phyloP scores from a whole-genome alignment of 2,329 filamentous ascomycete species.

The Neonectria punicea region DNA sequence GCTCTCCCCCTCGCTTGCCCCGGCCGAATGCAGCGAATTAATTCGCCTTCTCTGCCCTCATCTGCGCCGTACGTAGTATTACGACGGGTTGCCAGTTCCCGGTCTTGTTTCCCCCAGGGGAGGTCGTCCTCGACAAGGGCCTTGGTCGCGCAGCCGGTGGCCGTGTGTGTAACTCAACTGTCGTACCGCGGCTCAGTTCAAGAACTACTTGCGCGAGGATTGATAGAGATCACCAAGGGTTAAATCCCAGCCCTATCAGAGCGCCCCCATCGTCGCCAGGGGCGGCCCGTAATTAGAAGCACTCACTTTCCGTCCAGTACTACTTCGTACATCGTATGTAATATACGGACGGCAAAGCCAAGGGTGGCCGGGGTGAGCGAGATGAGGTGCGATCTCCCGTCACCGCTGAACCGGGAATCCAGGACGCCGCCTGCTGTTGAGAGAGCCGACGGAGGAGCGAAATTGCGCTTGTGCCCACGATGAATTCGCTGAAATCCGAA shows the following conservation, averaged over 20 bases:
- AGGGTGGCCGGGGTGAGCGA: constrained; percentile 37
- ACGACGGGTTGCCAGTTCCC: constrained; percentile 25
- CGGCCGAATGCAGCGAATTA: constrained; percentile 38
- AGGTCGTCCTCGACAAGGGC: constrained; percentile 7
- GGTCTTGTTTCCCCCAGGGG: constrained; percentile 18
- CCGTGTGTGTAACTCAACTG: constrained; percentile 36
- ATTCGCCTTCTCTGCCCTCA: constrained; percentile 32
- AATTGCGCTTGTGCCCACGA: constrained; percentile 20
- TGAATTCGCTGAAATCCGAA: constrained; percentile 35
- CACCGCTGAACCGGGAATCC: background rate
- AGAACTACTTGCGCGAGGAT: background rate
- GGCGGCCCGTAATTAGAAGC: constrained; percentile 4
- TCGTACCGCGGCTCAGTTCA: constrained; percentile 34
- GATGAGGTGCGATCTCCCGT: constrained; percentile 30
- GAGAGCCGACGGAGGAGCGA: constrained; percentile 20
- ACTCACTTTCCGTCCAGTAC: background rate
- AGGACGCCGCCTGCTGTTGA: constrained; percentile 6
- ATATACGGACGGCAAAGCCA: constrained; percentile 4
- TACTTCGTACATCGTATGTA: background rate
- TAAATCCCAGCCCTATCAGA: constrained; percentile 34
- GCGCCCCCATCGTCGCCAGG: constrained; percentile 27
- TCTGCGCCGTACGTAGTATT: constrained; percentile 35
- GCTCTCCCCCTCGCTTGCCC: constrained; percentile 39
- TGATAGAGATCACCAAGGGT: background rate
- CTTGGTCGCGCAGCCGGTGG: constrained; percentile 17